A percentile compares a stretch with the other conserved stretches of the same genome.
Conservation (phyloP, 2,329 filamentous ascomycete genomes). For the Pyrenochaeta sp. region DNA sequence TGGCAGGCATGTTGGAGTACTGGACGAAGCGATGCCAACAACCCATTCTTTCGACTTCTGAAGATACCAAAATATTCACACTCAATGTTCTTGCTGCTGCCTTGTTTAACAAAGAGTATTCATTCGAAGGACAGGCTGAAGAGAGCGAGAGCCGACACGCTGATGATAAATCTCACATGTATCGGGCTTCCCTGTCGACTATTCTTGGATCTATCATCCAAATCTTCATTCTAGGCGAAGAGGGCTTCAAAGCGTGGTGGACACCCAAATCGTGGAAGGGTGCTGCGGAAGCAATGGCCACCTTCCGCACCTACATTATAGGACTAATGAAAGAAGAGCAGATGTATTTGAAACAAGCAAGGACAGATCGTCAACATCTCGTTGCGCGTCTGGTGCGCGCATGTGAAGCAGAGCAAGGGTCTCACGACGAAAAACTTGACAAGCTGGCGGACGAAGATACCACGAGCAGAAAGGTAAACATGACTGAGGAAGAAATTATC, state of each 20-base stretch:
- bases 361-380: constrained; percentile 1
- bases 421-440: constrained; percentile 42
- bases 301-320: constrained; percentile 13
- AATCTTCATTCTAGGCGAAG: constrained; percentile 18
- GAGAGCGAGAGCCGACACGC: background rate
- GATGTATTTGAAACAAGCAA: background rate
- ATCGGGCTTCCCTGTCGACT: constrained; percentile 13
- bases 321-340: constrained; percentile 13
- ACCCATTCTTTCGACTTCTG: constrained; percentile 4
- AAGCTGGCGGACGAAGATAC: background rate
- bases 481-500: constrained; percentile 21
- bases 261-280: constrained; percentile 15
- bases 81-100: constrained; percentile 24
- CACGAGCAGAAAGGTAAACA: background rate
- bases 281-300: constrained; percentile 9
- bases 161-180: constrained; percentile 7
- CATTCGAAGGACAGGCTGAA: constrained; percentile 15
- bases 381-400: constrained; percentile 13
- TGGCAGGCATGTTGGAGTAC: constrained; percentile 25
- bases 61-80: constrained; percentile 19
- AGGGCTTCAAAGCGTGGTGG: constrained; percentile 13
- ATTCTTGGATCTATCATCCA: constrained; percentile 16
- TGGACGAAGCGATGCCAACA: constrained; percentile 14
- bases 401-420: constrained; percentile 33
- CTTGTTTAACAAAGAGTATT: constrained; percentile 17